phyloP scores from a whole-genome alignment of 1,139 yeast genomes.

The Eremothecium gossypii region DNA sequence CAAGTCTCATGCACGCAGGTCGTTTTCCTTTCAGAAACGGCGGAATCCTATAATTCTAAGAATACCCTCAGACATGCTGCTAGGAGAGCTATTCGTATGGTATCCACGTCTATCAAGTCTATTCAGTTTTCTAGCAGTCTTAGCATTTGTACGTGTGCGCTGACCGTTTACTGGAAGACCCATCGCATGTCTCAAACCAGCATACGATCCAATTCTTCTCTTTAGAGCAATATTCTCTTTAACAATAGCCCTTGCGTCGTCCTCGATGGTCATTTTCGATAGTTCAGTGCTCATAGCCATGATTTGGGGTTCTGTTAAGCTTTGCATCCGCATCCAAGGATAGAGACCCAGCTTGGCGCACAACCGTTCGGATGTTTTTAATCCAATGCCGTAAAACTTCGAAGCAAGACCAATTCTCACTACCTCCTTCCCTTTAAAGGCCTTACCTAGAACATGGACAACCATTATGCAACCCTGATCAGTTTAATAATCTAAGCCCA shows the following conservation, averaged over 20 bases:
- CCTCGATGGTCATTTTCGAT: conserved; percentile 74
- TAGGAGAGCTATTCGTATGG: conserved; percentile 12
- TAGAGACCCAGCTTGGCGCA: conserved; percentile 87
- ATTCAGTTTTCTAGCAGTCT: conserved; percentile 81
- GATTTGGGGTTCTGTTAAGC: conserved; percentile 78
- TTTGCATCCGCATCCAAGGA: conserved; percentile 91
- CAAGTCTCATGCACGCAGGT: too few species aligned
- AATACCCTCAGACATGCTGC: neutral
- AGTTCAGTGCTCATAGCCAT: conserved; percentile 82
- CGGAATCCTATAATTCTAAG: neutral
- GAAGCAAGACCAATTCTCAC: conserved; percentile 59
- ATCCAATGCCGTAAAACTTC: conserved; percentile 81
- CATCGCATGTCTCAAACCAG: conserved; percentile 82
- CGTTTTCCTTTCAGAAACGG: too few species aligned
- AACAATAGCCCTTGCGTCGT: conserved; percentile 70
- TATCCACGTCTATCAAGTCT: conserved; percentile 56
- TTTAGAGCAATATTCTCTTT: conserved; percentile 73
- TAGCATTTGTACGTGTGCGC: conserved; percentile 81
- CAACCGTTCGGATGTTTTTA: conserved; percentile 58
- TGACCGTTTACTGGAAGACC: conserved; percentile 93
- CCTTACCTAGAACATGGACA: conserved; percentile 67
- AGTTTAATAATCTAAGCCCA: too few species aligned
- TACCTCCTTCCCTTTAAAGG: conserved; percentile 47
- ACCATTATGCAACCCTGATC: conserved; percentile 38
- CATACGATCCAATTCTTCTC: conserved; percentile 74